Base-by-base conservation (phyloP, 352 stramenopile genomes). In the Pythium brachiatum region DNA sequence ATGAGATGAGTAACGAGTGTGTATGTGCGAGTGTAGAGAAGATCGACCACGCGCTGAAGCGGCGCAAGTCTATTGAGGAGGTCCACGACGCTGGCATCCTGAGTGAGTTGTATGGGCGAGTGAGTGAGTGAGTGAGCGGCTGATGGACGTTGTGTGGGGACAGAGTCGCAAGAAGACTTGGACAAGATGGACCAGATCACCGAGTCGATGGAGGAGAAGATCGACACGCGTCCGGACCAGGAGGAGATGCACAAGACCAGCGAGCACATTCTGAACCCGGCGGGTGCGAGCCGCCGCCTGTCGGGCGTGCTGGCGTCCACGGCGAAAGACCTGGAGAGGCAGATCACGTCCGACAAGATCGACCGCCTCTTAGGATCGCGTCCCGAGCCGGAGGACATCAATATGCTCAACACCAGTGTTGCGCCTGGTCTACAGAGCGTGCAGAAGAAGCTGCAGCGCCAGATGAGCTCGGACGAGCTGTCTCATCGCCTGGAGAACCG, bases 391-490 rank as follows among this genome's bases (percentile, higher is more conserved):
- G 73, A 88, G 32, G 74, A 75, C 23, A 70, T 89, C 16, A 76
- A 89, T 27, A 58, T 90, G 64, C 65, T 92, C 21, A 76, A 79
- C 18, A 72, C 73, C 6, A 83, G 58, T 34, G 75, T 90, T 5
- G 77, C 84, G 12, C 67, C 81, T 1, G 70, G 74, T 46, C 61
- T 95, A 6, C 82, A 91, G 58, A 69, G 78, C 54, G 81, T 92
- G 2, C 82, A 91, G 62, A 89, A 88, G 64, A 70, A 90, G 36
- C 74, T 95, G 11, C 81, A 92, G 60, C 81, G 70, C 34, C 72
- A 84, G 55, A 81, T 95, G 76, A 87, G 79, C 59, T 76, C 86
- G 20, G 82, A 92, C 47, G 79, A 92, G 55, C 70, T 95, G 29
- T 68, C 77, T 32, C 81, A 91, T 48, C 69, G 75, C 0, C 68